Percentiles rank a stretch among this genome's conserved stretches.
These are phyloP conservation scores for Triangularia verruculosa DNA, from an alignment of 2,329 filamentous ascomycete species.

Conservation along the genomic window DNA sequence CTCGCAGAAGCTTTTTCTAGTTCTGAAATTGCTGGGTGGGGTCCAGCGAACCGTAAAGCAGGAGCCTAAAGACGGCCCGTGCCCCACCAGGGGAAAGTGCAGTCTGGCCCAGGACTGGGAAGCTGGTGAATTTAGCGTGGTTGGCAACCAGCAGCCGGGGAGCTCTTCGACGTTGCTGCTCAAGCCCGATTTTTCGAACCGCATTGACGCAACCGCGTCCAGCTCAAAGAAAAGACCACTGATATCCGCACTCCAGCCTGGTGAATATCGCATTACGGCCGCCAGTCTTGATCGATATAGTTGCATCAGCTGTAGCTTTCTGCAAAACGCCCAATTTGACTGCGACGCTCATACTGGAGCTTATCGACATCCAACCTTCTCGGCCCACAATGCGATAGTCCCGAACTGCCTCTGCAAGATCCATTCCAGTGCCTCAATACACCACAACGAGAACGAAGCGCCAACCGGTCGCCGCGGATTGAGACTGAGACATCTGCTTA, in stretches of 20 bases:
- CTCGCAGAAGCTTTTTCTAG: conserved; percentile 20
- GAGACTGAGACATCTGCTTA: not conserved
- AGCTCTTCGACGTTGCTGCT: conserved; percentile 2
- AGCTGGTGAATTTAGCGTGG: not conserved
- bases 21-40: conserved; percentile 14
- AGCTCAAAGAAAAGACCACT: not conserved
- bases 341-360: not conserved
- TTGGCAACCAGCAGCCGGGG: not conserved
- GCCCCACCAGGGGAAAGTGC: not conserved
- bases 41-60: not conserved
- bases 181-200: conserved; percentile 23
- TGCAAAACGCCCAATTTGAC: not conserved
- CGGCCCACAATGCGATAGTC: conserved; percentile 16
- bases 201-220: conserved; percentile 23
- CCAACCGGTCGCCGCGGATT: not conserved
- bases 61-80: not conserved
- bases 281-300: not conserved
- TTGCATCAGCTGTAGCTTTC: not conserved
- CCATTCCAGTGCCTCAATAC: not conserved
- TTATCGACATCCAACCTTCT: not conserved
- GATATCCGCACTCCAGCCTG: not conserved
- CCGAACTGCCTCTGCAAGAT: not conserved
- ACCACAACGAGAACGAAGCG: not conserved
- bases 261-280: not conserved
- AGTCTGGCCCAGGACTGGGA: not conserved